Conservation (phyloP, 345 rosid genomes). For the Chamaenerion angustifolium region DNA sequence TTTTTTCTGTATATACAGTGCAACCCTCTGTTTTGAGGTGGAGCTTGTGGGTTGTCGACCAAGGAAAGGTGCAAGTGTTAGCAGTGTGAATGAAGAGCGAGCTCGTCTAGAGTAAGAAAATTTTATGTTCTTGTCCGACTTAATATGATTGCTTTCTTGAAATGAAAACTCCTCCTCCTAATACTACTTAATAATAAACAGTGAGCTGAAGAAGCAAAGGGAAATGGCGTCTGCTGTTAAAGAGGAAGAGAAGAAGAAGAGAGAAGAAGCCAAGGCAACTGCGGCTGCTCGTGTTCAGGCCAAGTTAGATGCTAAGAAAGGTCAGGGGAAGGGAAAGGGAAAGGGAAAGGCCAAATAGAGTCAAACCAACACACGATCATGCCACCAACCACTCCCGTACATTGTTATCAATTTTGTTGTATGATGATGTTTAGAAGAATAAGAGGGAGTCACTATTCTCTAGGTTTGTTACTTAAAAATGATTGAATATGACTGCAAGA, state of each 20-base stretch:
- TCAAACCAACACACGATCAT: too few species aligned
- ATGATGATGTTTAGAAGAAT: too few species aligned
- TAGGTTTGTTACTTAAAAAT: too few species aligned
- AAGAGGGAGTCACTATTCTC: too few species aligned
- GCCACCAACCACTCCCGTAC: too few species aligned
- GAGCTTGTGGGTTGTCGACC: slow-evolving; percentile 70
- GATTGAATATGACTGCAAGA: too few species aligned
- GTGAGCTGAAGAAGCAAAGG: slow-evolving; percentile 90
- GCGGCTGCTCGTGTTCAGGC: slow-evolving; percentile 90
- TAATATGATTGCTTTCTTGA: not conserved
- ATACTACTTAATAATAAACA: slow-evolving; percentile 5
- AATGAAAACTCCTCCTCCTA: not conserved
- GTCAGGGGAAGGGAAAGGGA: slow-evolving; percentile 71
- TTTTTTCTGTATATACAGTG: slow-evolving; percentile 25
- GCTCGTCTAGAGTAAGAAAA: slow-evolving; percentile 95
- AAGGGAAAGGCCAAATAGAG: slow-evolving; percentile 74
- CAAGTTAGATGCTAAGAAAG: slow-evolving; percentile 77
- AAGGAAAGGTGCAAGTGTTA: slow-evolving; percentile 58
- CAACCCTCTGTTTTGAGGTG: slow-evolving; percentile 79
- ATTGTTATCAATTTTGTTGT: too few species aligned
- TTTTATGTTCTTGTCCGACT: too few species aligned
- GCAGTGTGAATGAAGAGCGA: slow-evolving; percentile 64
- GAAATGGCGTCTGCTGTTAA: slow-evolving; percentile 62
- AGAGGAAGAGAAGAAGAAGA: slow-evolving; percentile 70
- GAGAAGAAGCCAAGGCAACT: slow-evolving; percentile 90